Evolutionary conservation across 176 grass and related monocot genomes (phyloP).

Genomic region (Triticum turgidum): DNA sequence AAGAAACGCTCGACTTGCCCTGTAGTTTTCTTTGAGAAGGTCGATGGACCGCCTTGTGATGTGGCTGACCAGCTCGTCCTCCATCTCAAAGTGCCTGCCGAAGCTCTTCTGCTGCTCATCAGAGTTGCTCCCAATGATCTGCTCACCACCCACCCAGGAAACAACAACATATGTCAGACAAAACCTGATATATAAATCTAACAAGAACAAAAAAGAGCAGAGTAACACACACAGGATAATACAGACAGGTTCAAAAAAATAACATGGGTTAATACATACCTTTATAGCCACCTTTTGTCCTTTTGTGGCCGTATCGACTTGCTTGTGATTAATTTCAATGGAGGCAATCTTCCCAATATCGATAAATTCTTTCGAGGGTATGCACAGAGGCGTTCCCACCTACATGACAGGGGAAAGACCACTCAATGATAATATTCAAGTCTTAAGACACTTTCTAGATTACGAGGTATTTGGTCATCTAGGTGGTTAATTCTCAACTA

Average conservation of each 20-base stretch:
- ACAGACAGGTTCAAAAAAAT: too few relatives aligned
- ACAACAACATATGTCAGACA: constrained; percentile 8
- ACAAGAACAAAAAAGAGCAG: background rate
- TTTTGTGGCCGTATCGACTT: constrained; percentile 79
- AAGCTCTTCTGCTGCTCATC: constrained; percentile 89
- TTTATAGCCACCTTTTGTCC: constrained; percentile 94
- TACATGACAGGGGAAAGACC: constrained; percentile 23
- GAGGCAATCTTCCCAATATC: constrained; percentile 90
- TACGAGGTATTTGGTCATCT: too few relatives aligned
- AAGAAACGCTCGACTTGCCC: constrained; percentile 43
- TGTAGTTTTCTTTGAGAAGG: constrained; percentile 78
- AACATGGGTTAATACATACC: constrained; percentile 18
- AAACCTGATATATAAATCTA: background rate
- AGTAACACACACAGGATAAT: too few relatives aligned
- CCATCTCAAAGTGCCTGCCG: constrained; percentile 81
- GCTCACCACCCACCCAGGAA: constrained; percentile 17
- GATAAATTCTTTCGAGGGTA: constrained; percentile 68
- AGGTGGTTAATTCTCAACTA: too few relatives aligned
- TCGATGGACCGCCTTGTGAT: constrained; percentile 79
- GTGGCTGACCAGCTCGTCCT: constrained; percentile 85
- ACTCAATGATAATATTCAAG: background rate
- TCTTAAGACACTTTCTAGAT: background rate
- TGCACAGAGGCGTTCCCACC: constrained; percentile 80
- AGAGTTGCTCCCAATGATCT: constrained; percentile 65
- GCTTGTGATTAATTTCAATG: constrained; percentile 91